Base-by-base conservation (phyloP, 768 basidiomycete species). In the Russula earlei region DNA sequence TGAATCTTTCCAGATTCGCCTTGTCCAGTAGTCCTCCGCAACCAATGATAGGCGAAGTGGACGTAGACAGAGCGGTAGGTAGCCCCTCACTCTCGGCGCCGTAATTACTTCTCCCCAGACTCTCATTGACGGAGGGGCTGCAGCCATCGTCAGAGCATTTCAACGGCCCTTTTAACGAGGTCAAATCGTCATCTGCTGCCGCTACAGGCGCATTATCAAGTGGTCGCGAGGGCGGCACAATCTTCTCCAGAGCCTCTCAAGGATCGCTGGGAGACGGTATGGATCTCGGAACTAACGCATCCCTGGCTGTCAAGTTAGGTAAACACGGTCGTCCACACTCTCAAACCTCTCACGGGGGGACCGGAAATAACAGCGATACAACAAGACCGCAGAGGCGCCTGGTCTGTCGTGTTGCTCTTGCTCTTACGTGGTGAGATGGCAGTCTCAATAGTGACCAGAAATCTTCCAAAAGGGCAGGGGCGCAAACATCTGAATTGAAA, bases 311-410 rank as follows among this genome's bases (percentile, higher is more conserved):
- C 22, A 47, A 22, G 49, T 25, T 49, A 27, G 49, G 42, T 43
- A 42, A 52, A 49, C 44, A 52, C 20, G 51, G 51, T 34, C 66
- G 65, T 60, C 65, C 41, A 58, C 64, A 3, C 59, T 65, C 46
- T 61, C 67, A 50, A 63, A 65, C 56, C 79, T 20, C 88, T 34
- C 60, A 58, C 1, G 41, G 25, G 17, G 42, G 24, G 11, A 31
- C 47, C 9, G 52, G 22, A 44, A 49, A 19, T 33, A 31, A 22
- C 19, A 44, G 47, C 9, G 56, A 58, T 17, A 17, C 33, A 7
- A 49, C 47, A 31, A 54, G 52, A 22, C 47, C 56, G 1, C 47
- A n/a, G 34, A 58, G 46, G 47, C 52, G 52, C 25, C 47, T 17
- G 36, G 57, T 58, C 44, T 45, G 57, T 58, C n/a, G 7, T 34